Evolutionary conservation across 352 stramenopile genomes (phyloP).

Genomic region (Pythium inflatum): DNA sequence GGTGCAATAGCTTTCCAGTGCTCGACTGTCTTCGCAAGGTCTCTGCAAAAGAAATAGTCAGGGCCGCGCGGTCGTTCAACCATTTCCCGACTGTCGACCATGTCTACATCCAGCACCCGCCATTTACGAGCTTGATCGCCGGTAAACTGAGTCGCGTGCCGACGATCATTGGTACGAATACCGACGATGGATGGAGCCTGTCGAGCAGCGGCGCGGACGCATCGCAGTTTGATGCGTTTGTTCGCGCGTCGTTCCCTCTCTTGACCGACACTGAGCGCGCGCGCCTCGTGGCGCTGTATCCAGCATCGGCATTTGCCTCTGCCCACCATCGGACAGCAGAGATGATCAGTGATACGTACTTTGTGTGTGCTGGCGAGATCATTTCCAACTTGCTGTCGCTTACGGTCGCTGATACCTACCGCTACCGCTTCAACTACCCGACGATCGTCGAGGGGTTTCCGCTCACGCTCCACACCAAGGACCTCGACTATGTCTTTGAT

Average conservation of each 20-base stretch:
- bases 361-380: slow-evolving; percentile 19
- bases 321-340: not conserved
- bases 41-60: not conserved
- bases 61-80: not conserved
- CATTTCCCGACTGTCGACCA: slow-evolving; percentile 15
- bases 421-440: slow-evolving; percentile 26
- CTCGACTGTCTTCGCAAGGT: slow-evolving; percentile 11
- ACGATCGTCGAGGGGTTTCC: not conserved
- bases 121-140: not conserved
- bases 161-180: slow-evolving; percentile 28
- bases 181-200: slow-evolving; percentile 17
- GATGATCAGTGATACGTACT: slow-evolving; percentile 12
- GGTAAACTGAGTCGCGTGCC: slow-evolving; percentile 19
- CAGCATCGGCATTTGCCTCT: not conserved
- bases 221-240: not conserved
- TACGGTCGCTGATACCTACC: slow-evolving; percentile 3
- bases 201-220: not conserved
- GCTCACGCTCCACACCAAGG: slow-evolving; percentile 11
- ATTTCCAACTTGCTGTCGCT: not conserved
- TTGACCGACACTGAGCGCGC: not conserved
- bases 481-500: slow-evolving; percentile 19
- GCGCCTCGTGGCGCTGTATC: slow-evolving; percentile 10
- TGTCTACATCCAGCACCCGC: not conserved
- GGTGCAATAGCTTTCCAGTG: not conserved
- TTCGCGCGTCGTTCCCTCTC: not conserved